Evolutionary conservation across 2,329 filamentous ascomycete species (phyloP).

Genomic region (Botrytis squamosa): DNA sequence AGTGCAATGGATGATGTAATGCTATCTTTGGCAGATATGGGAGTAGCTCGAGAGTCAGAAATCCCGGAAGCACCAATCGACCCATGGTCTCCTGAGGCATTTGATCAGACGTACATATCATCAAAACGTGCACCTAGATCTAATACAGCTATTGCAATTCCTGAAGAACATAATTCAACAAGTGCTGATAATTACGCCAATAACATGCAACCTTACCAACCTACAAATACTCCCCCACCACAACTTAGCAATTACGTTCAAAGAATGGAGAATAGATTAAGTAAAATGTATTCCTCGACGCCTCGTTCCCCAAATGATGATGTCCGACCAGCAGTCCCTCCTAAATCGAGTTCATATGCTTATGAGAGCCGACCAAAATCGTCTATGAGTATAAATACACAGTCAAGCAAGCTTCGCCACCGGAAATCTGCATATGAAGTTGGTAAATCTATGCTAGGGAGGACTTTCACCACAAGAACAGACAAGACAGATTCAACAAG

Average conservation of each 20-base stretch:
- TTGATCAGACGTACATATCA: constrained; percentile 50
- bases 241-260: constrained; percentile 84
- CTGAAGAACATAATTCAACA: constrained; percentile 52
- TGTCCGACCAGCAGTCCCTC: constrained; percentile 38
- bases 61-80: constrained; percentile 58
- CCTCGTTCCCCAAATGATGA: constrained; percentile 29
- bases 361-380: constrained; percentile 53
- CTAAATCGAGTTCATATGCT: constrained; percentile 50
- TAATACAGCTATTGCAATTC: constrained; percentile 71
- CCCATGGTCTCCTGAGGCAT: constrained; percentile 90
- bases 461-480: constrained; percentile 87
- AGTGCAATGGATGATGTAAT: constrained; percentile 99
- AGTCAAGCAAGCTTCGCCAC: constrained; percentile 52
- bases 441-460: constrained; percentile 64
- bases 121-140: constrained; percentile 50
- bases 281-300: constrained; percentile 35
- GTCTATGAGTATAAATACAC: constrained; percentile 49
- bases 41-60: constrained; percentile 56
- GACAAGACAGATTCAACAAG: constrained; percentile 70
- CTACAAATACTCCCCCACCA: constrained; percentile 58
- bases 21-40: constrained; percentile 88
- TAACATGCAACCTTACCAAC: constrained; percentile 36
- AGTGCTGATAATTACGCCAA: constrained; percentile 45
- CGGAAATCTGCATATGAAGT: constrained; percentile 80
- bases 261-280: constrained; percentile 81